A percentile compares a stretch with the other conserved stretches of the same genome.
phyloP scores from a whole-genome alignment of 106 monocot species.

The Posidonia australis region DNA sequence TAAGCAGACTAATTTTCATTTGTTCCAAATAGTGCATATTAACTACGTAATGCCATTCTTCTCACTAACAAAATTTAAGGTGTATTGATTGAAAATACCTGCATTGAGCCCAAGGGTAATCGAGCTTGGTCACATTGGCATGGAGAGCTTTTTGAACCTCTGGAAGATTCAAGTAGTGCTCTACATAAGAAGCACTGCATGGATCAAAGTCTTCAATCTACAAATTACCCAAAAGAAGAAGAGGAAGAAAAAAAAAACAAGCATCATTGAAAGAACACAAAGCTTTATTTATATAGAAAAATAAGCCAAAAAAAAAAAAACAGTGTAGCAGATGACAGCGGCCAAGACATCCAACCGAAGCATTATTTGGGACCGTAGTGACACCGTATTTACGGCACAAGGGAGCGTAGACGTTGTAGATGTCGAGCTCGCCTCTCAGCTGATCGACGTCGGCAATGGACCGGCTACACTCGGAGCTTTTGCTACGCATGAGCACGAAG shows the following conservation, averaged over 20 bases:
- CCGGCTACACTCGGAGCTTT: background rate
- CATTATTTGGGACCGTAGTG: background rate
- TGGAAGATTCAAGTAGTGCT: slow-evolving; percentile 33
- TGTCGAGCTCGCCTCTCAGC: slow-evolving; percentile 8
- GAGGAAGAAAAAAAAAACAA: no score
- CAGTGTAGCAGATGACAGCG: background rate
- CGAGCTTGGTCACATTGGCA: slow-evolving; percentile 36
- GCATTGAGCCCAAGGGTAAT: slow-evolving; percentile 35
- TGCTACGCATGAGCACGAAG: background rate
- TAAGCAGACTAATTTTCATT: no score
- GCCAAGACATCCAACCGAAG: background rate
- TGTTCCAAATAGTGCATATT: no score
- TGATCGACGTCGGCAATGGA: background rate
- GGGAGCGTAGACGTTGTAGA: slow-evolving; percentile 34
- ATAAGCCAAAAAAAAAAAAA: slow-evolving; percentile 3
- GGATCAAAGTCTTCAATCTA: slow-evolving; percentile 22
- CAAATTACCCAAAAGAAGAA: background rate
- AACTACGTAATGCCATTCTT: no score
- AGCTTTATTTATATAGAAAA: no score
- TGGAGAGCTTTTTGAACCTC: slow-evolving; percentile 49
- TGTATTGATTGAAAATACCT: no score
- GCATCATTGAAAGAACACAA: no score
- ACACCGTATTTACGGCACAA: slow-evolving; percentile 4
- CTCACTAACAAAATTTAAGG: no score
- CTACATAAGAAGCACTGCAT: slow-evolving; percentile 29